These are phyloP conservation scores for Perkinsus marinus DNA, from an alignment of 169 alveolate species.

Conservation along the genomic window DNA sequence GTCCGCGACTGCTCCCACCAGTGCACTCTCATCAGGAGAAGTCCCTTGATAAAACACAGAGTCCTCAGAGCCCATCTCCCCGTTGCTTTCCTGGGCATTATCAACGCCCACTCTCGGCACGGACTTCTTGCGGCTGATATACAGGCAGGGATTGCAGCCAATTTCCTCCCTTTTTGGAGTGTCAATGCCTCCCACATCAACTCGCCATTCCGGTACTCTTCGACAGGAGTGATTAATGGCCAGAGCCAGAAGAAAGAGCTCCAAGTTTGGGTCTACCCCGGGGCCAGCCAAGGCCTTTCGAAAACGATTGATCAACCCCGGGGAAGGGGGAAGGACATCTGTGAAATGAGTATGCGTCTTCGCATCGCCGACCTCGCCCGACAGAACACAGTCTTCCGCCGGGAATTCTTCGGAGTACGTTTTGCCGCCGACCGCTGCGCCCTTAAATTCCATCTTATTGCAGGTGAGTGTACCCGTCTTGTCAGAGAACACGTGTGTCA, in stretches of 20 bases:
- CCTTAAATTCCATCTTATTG: conserved; percentile 83
- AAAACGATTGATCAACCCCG: neutral
- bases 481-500: conserved; percentile 86
- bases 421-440: conserved; percentile 4
- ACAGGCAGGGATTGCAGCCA: neutral
- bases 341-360: neutral
- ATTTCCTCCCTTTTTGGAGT: neutral
- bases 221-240: neutral
- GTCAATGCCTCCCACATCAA: neutral
- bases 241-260: neutral
- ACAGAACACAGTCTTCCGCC: neutral
- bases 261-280: neutral
- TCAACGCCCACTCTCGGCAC: neutral
- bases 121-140: neutral
- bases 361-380: neutral
- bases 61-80: neutral
- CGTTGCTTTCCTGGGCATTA: neutral
- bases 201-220: neutral
- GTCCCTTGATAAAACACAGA: conserved; percentile 45
- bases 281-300: neutral
- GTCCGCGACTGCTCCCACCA: conserved; percentile 49
- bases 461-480: conserved; percentile 97
- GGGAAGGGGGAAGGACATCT: neutral
- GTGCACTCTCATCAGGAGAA: conserved; percentile 66
- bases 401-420: neutral